Evolutionary conservation across 768 basidiomycete genomes (phyloP).

Genomic region (Serendipita sp.): DNA sequence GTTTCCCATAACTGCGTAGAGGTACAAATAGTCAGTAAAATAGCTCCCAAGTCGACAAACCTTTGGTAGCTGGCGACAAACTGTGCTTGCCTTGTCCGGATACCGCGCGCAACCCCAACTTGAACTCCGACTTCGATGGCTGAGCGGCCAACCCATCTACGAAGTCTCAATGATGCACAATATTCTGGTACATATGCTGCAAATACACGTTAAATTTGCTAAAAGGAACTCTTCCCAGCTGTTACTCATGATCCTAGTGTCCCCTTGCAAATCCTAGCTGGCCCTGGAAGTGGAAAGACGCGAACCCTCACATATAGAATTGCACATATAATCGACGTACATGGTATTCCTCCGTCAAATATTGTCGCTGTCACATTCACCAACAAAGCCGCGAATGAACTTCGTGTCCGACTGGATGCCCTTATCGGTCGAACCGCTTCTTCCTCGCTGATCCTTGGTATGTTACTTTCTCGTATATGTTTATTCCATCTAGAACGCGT

Average conservation of each 20-base stretch:
- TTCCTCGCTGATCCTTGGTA: constrained; percentile 32
- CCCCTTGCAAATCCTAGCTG: constrained; percentile 69
- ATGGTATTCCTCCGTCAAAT: constrained; percentile 34
- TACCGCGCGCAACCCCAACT: background rate
- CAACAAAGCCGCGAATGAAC: constrained; percentile 81
- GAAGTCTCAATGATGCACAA: constrained; percentile 12
- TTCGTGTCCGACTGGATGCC: constrained; percentile 51
- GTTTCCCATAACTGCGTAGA: too few relatives aligned
- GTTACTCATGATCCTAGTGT: constrained; percentile 44
- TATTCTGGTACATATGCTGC: constrained; percentile 7
- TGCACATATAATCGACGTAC: constrained; percentile 43
- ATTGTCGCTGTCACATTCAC: constrained; percentile 80
- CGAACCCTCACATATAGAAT: constrained; percentile 55
- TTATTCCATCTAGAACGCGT: constrained; percentile 12
- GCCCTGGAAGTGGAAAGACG: constrained; percentile 46
- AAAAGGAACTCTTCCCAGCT: constrained; percentile 26
- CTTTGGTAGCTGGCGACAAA: too few relatives aligned
- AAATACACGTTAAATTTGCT: background rate
- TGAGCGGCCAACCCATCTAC: constrained; percentile 5
- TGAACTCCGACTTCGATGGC: background rate
- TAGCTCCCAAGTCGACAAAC: too few relatives aligned
- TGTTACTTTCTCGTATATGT: constrained; percentile 14
- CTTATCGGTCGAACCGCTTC: constrained; percentile 49
- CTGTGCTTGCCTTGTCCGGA: background rate
- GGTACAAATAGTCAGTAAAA: too few relatives aligned